These are phyloP conservation scores for Herpetospermum pedunculosum DNA, from an alignment of 306 rosid genomes.

Conservation along the genomic window DNA sequence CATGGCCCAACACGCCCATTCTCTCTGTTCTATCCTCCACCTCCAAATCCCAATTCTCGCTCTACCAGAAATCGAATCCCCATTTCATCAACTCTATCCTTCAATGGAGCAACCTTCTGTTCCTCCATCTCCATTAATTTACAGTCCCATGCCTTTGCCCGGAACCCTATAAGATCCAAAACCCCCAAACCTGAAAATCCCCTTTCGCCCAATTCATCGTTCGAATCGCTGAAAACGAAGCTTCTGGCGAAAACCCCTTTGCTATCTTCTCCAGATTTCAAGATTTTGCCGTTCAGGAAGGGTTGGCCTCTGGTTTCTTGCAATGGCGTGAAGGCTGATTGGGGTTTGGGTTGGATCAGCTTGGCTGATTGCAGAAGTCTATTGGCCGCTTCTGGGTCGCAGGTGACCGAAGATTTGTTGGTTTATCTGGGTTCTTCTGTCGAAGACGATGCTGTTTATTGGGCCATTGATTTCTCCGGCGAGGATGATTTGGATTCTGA, in stretches of 20 bases:
- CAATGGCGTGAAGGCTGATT: conserved; percentile 23
- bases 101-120: neutral
- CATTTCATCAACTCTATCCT: conserved; percentile 1
- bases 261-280: conserved; percentile 42
- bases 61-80: neutral
- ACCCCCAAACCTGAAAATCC: conserved; percentile 32
- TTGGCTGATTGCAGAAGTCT: conserved; percentile 37
- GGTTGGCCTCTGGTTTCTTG: conserved; percentile 53
- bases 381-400: conserved; percentile 27
- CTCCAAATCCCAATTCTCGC: neutral
- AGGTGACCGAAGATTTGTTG: conserved; percentile 41
- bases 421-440: conserved; percentile 58
- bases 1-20: neutral
- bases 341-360: conserved; percentile 71
- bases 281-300: conserved; percentile 62
- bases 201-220: conserved; percentile 46
- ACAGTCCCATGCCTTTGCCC: conserved; percentile 48
- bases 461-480: conserved; percentile 72
- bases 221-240: conserved; percentile 42
- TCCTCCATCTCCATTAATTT: conserved; percentile 24
- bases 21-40: neutral
- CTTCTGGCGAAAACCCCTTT: conserved; percentile 24
- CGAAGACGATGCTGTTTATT: conserved; percentile 51
- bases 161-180: conserved; percentile 45
- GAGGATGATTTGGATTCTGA: conserved; percentile 27